phyloP scores from a whole-genome alignment of 1,139 yeast species.

The Wickerhamomyces sp. region DNA sequence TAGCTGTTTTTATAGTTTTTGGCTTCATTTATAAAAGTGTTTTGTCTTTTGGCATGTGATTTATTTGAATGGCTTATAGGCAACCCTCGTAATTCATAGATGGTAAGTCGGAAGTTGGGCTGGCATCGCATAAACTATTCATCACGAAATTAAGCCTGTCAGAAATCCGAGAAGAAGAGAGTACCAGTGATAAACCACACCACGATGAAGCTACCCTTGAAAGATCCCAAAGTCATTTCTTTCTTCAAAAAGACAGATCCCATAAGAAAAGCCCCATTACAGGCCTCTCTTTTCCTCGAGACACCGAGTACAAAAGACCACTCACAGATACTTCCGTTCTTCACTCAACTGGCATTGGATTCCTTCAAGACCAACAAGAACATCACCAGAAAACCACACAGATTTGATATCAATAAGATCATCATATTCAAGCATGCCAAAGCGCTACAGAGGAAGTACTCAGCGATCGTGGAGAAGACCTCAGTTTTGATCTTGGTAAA shows the following conservation, averaged over 20 bases:
- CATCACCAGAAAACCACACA: background rate
- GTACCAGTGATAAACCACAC: too few relatives aligned
- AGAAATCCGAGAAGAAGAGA: too few relatives aligned
- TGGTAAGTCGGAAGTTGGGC: too few relatives aligned
- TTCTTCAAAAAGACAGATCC: background rate
- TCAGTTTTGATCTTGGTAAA: background rate
- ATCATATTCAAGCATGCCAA: background rate
- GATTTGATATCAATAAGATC: background rate
- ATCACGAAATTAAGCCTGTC: too few relatives aligned
- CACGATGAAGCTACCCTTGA: background rate
- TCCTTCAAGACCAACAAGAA: background rate
- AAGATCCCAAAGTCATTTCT: background rate
- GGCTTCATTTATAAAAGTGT: too few relatives aligned
- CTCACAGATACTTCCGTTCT: background rate
- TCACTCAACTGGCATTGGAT: background rate
- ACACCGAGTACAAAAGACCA: background rate
- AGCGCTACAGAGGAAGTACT: background rate
- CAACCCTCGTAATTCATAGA: too few relatives aligned
- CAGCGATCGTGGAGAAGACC: too few relatives aligned
- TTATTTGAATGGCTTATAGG: too few relatives aligned
- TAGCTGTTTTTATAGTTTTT: too few relatives aligned
- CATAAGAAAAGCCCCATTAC: background rate
- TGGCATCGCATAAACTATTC: too few relatives aligned
- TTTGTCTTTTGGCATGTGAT: too few relatives aligned
- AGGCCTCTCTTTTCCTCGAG: background rate